Conservation (phyloP, 108 stramenopile genomes). For the Chaetoceros tenuissimus region DNA sequence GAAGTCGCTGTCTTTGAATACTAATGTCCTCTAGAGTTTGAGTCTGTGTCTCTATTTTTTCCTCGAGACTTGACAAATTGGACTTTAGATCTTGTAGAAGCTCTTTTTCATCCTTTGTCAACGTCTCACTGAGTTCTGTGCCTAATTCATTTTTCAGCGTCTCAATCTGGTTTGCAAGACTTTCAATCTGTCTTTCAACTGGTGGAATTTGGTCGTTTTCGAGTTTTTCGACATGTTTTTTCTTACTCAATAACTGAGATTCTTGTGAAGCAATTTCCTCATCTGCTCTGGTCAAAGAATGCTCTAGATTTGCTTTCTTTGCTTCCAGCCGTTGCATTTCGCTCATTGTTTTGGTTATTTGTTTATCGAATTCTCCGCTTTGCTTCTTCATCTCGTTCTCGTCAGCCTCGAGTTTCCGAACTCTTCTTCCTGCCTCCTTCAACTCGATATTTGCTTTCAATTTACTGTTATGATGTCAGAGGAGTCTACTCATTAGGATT, state of each 20-base stretch:
- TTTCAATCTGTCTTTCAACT: conserved; percentile 52
- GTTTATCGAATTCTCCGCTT: conserved; percentile 53
- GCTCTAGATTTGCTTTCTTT: conserved; percentile 59
- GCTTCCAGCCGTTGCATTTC: conserved; percentile 67
- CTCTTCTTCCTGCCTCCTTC: conserved; percentile 33
- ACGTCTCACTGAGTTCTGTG: conserved; percentile 49
- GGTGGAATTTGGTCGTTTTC: conserved; percentile 55
- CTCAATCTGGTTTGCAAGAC: conserved; percentile 48
- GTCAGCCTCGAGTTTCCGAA: conserved; percentile 36
- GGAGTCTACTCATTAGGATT: not conserved
- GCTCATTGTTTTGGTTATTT: conserved; percentile 46
- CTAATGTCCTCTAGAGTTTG: conserved; percentile 55
- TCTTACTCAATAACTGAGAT: conserved; percentile 29
- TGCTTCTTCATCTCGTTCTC: conserved; percentile 37
- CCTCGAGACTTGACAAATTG: conserved; percentile 32
- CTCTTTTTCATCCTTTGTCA: conserved; percentile 60
- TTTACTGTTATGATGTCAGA: conserved; percentile 14
- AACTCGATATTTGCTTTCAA: conserved; percentile 49
- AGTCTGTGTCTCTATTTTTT: conserved; percentile 51
- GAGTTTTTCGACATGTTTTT: conserved; percentile 60
- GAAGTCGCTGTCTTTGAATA: conserved; percentile 49
- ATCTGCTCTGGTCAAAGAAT: conserved; percentile 47
- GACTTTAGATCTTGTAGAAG: conserved; percentile 43
- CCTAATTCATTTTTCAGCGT: conserved; percentile 80
- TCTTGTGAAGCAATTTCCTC: conserved; percentile 32